phyloP scores from a whole-genome alignment of 768 basidiomycete genomes.

The Mycena rosella region DNA sequence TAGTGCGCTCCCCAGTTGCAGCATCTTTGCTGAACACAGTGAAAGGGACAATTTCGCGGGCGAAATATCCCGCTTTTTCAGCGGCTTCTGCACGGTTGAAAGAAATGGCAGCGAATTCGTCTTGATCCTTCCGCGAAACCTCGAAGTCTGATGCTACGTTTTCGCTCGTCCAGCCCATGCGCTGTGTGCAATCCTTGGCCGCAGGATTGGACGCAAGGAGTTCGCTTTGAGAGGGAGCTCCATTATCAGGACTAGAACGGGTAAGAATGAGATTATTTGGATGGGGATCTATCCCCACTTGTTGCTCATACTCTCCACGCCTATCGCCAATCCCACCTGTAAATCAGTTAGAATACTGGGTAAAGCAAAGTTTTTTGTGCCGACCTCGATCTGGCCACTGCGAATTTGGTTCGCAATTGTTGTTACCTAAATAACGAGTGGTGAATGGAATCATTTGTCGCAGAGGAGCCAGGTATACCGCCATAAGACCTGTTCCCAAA shows the following conservation, averaged over 20 bases:
- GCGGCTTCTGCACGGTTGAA: conserved; percentile 86
- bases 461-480: conserved; percentile 44
- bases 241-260: conserved; percentile 68
- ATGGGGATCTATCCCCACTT: conserved; percentile 54
- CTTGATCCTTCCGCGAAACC: conserved; percentile 81
- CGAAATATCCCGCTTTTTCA: conserved; percentile 74
- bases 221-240: conserved; percentile 72
- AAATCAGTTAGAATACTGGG: neutral
- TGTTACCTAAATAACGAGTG: conserved; percentile 54
- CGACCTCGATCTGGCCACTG: conserved; percentile 77
- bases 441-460: neutral
- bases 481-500: conserved; percentile 72
- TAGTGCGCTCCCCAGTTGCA: conserved; percentile 62
- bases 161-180: conserved; percentile 94
- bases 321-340: conserved; percentile 78
- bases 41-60: conserved; percentile 81
- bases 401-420: conserved; percentile 82
- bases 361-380: neutral
- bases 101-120: conserved; percentile 78
- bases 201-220: conserved; percentile 66
- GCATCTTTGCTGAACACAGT: conserved; percentile 72
- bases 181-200: conserved; percentile 72
- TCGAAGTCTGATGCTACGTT: conserved; percentile 84
- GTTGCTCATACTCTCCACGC: conserved; percentile 89
- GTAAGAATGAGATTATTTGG: conserved; percentile 16